Evolutionary conservation across 805 yeast genomes (phyloP).

Genomic region (Ogataea paraovalis): DNA sequence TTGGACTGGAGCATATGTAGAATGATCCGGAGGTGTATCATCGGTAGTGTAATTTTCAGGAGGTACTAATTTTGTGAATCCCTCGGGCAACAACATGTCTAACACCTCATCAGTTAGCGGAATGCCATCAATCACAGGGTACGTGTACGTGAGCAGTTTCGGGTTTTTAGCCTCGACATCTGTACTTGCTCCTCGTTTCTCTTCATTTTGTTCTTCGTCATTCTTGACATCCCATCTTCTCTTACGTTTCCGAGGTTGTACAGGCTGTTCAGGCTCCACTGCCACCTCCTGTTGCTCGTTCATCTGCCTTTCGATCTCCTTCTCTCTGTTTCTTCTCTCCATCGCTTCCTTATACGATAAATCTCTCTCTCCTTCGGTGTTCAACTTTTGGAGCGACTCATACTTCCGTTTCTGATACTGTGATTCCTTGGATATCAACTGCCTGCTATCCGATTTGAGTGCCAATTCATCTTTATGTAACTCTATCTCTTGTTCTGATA

Average conservation of each 20-base stretch:
- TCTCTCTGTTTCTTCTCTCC: conserved; percentile 39
- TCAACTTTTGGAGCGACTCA: conserved; percentile 10
- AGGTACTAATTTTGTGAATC: conserved; percentile 40
- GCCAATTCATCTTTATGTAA: conserved; percentile 18
- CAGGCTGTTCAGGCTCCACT: not conserved
- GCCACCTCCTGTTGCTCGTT: conserved; percentile 16
- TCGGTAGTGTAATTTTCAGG: conserved; percentile 39
- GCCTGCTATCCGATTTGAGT: conserved; percentile 24
- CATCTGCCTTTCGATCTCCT: conserved; percentile 36
- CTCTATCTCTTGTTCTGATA: conserved; percentile 20
- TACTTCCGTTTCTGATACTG: conserved; percentile 44
- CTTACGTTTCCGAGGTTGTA: conserved; percentile 16
- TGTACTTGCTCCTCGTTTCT: not conserved
- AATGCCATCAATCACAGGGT: conserved; percentile 32
- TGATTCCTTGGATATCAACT: conserved; percentile 36
- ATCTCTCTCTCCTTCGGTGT: conserved; percentile 5
- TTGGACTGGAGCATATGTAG: conserved; percentile 8
- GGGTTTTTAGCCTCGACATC: conserved; percentile 12
- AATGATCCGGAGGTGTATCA: conserved; percentile 33
- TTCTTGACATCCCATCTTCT: conserved; percentile 10
- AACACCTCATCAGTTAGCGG: conserved; percentile 44
- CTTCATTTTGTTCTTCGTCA: too few species aligned
- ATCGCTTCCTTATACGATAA: conserved; percentile 39
- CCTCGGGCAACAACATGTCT: conserved; percentile 48
- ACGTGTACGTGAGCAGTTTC: conserved; percentile 11